phyloP scores from a whole-genome alignment of 345 rosid genomes.

The Salix viminalis region DNA sequence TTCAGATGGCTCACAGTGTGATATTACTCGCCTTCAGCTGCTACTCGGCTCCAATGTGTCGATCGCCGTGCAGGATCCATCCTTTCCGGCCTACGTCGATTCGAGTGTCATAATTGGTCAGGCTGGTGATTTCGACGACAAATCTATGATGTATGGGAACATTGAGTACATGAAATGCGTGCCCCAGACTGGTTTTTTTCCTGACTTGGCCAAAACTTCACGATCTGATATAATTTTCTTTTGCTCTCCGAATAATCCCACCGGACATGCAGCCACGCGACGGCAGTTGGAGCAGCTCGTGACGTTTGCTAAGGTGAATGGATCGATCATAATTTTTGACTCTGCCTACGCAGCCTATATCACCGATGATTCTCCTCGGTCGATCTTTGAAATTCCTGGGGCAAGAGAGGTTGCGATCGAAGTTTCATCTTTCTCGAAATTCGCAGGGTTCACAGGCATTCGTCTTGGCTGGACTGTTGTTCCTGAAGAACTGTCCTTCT shows the following conservation, averaged over 20 bases:
- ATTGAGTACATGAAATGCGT: constrained; percentile 14
- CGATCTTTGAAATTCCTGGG: constrained; percentile 20
- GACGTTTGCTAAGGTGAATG: constrained; percentile 13
- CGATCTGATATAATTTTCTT: constrained; percentile 18
- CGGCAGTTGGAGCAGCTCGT: constrained; percentile 12
- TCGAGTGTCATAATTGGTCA: constrained; percentile 16
- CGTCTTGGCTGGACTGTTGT: constrained; percentile 21
- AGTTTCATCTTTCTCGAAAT: constrained; percentile 19
- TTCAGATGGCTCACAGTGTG: constrained; percentile 68
- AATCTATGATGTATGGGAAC: constrained; percentile 6
- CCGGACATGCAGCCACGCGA: constrained; percentile 17
- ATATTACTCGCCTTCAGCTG: constrained; percentile 62
- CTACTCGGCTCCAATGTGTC: constrained; percentile 50
- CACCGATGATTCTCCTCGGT: constrained; percentile 11
- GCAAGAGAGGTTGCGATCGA: constrained; percentile 19
- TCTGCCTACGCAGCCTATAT: constrained; percentile 9
- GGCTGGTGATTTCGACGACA: constrained; percentile 11
- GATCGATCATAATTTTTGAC: constrained; percentile 14
- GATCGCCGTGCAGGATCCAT: constrained; percentile 60
- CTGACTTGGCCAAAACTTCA: constrained; percentile 4
- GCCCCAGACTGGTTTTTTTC: constrained; percentile 2
- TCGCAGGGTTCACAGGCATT: constrained; percentile 17
- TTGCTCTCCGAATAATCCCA: constrained; percentile 20
- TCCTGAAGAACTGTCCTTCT: constrained; percentile 17
- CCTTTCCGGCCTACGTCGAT: constrained; percentile 44